Evolutionary conservation across 2,329 filamentous ascomycete genomes (phyloP), one percentile per base, ranked within the genome.

Genomic region (Neonectria coccinea): DNA sequence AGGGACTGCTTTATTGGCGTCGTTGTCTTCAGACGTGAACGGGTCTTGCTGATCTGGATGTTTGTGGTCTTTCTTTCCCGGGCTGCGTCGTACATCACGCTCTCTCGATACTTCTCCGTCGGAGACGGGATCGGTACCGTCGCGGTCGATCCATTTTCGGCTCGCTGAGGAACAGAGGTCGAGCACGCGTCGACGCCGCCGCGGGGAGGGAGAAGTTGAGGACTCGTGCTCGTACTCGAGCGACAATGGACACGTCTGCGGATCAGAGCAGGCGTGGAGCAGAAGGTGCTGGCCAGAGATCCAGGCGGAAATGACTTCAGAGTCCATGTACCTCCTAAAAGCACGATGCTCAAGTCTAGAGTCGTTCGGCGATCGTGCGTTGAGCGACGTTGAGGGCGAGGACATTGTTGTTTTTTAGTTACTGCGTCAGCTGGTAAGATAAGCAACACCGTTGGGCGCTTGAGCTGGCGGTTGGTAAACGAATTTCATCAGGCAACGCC

Each of bases 261-360:
- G 39, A 42, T 42, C 39, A 42, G 39, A 42, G 39, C n/a, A 42
- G 39, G n/a, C 18, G n/a, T 18, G 16, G 39, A 42, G 39, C 6
- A 20, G 6, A 42, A 42, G 11, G 39, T 42, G 39, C 39, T 42
- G 39, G 39, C 20, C 39, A 42, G 16, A 20, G 39, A 18, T 42
- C n/a, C 39, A 42, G 39, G 39, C 39, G 39, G 39, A n/a, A 42
- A 42, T 42, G 39, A 42, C n/a, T 42, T 18, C 39, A 42, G 39
- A 42, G 39, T 42, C 39, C 39, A 42, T 42, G 39, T 20, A 11
- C 16, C 39, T 8, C 39, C 5, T 20, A 5, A 7, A 42, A 42
- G 39, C 39, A 41, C 16, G 39, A 41, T 16, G 16, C n/a, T 42
- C n/a, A 18, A 25, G 25, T 25, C 25, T 16, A 22, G 39, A 4